Evolutionary conservation across 139 green algal species (phyloP).

Genomic region (Raphidocelis subcapitata): DNA sequence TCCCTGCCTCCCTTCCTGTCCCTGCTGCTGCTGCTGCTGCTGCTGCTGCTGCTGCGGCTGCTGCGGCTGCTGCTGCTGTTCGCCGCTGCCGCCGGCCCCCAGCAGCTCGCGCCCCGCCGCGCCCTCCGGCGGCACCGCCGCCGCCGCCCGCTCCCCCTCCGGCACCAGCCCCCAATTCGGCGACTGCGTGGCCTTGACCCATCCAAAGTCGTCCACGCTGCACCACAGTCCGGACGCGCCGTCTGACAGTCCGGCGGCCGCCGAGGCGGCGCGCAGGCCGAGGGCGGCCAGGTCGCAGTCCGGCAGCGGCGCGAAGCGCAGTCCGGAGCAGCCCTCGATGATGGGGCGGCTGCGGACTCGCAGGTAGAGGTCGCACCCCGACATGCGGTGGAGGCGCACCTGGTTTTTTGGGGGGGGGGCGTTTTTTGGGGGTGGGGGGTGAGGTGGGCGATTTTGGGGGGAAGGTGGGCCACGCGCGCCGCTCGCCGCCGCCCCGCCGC

Average conservation of each 20-base stretch:
- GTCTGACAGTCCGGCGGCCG: neutral
- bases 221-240: neutral
- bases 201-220: conserved; percentile 83
- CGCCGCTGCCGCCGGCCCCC: no score
- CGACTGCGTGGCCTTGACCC: conserved; percentile 69
- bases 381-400: conserved; percentile 69
- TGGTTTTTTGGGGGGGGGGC: neutral
- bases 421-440: neutral
- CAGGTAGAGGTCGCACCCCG: conserved; percentile 62
- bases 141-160: conserved; percentile 19
- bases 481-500: neutral
- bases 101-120: no score
- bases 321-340: conserved; percentile 69
- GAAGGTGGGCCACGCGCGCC: neutral
- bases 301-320: conserved; percentile 63
- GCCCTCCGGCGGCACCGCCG: neutral
- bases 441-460: neutral
- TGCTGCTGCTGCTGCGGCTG: no score
- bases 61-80: no score
- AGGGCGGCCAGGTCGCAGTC: neutral
- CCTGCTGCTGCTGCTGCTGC: no score
- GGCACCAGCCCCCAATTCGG: conserved; percentile 73
- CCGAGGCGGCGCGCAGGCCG: neutral
- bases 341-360: conserved; percentile 64
- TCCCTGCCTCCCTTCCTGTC: no score